These are phyloP conservation scores for Xylogone sp. DNA, from an alignment of 2,329 filamentous ascomycete species.

Conservation along the genomic window DNA sequence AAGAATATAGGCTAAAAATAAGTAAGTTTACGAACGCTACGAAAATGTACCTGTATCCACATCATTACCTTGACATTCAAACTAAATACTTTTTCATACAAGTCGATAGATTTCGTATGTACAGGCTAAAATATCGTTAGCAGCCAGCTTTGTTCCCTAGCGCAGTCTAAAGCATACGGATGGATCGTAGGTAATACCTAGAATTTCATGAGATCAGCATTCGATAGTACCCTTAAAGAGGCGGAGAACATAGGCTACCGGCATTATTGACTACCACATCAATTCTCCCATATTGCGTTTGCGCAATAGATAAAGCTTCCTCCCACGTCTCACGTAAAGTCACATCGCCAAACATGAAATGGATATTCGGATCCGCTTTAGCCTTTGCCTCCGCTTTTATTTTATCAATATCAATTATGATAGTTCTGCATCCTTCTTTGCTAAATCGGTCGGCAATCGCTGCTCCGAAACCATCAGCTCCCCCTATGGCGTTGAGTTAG, in stretches of 20 bases:
- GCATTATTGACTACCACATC: neutral
- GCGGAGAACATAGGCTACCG: too few relatives aligned
- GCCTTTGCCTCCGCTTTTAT: neutral
- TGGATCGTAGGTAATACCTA: neutral
- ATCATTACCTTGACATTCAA: neutral
- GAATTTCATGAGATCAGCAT: neutral
- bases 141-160: neutral
- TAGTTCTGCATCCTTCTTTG: conserved; percentile 5
- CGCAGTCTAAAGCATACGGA: neutral
- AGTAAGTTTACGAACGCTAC: neutral
- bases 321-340: neutral
- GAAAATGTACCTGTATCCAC: too few relatives aligned
- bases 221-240: neutral
- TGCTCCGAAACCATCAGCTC: conserved; percentile 11
- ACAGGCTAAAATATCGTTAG: neutral
- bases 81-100: neutral
- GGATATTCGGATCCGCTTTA: neutral
- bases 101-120: neutral
- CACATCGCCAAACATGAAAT: neutral
- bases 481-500: conserved; percentile 2
- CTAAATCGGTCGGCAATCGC: conserved; percentile 8
- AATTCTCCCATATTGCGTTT: neutral
- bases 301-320: neutral
- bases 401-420: conserved; percentile 3
- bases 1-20: neutral